Evolutionary conservation across 179 eudicot species (phyloP).

Genomic region (Beta macrorhiza): DNA sequence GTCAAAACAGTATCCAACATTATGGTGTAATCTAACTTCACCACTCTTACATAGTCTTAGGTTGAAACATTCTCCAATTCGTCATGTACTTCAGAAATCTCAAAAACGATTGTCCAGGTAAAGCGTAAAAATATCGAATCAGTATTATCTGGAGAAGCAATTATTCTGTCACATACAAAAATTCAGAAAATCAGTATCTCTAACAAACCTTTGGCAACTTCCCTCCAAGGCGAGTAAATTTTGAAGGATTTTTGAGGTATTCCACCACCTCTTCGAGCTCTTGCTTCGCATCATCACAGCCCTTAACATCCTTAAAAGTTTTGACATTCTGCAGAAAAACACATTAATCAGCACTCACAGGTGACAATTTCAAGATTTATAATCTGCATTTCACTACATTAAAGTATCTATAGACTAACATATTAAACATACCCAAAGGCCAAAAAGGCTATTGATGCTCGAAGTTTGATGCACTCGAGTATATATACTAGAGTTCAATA

Average conservation of each 20-base stretch:
- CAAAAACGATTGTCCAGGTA: background rate
- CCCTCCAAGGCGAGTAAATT: constrained; percentile 94
- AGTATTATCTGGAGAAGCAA: background rate
- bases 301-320: constrained; percentile 96
- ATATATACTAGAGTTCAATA: too few species aligned
- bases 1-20: background rate
- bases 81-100: background rate
- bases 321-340: constrained; percentile 66
- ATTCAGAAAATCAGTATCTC: constrained; percentile 4
- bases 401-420: background rate
- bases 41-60: background rate
- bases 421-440: background rate
- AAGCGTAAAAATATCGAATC: background rate
- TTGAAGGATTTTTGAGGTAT: constrained; percentile 84
- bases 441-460: background rate
- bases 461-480: too few species aligned
- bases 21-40: background rate
- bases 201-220: constrained; percentile 92
- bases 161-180: constrained; percentile 2
- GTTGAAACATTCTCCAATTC: background rate
- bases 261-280: constrained; percentile 99
- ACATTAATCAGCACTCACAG: constrained; percentile 3
- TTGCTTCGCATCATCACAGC: constrained; percentile 99
- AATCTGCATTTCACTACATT: background rate
- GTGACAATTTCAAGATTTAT: constrained; percentile 4